These are phyloP conservation scores for Bisporella sp. DNA, from an alignment of 2,329 filamentous ascomycete genomes.

Conservation along the genomic window DNA sequence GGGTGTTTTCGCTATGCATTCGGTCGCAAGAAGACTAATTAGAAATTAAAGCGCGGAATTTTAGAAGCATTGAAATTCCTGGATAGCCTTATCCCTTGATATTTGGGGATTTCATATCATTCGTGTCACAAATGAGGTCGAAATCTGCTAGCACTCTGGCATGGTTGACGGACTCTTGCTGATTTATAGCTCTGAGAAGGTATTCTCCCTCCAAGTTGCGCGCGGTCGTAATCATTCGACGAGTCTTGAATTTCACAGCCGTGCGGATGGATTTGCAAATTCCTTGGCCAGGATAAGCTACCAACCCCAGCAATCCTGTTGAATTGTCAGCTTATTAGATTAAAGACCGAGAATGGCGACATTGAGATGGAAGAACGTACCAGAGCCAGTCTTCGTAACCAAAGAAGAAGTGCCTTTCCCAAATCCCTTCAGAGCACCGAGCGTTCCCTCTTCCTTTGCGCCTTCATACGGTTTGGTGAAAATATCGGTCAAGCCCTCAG, in stretches of 20 bases:
- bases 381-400: constrained; percentile 7
- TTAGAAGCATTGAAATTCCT: too few relatives aligned
- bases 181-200: not conserved
- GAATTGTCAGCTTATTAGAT: not conserved
- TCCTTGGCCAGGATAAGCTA: constrained; percentile 13
- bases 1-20: too few relatives aligned
- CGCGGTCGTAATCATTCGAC: not conserved
- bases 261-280: constrained; percentile 9
- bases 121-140: too few relatives aligned
- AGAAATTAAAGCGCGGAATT: too few relatives aligned
- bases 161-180: not conserved
- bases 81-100: too few relatives aligned
- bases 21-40: too few relatives aligned
- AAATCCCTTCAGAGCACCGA: constrained; percentile 9
- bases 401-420: constrained; percentile 9
- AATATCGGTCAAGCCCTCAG: constrained; percentile 10
- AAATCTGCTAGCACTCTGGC: not conserved
- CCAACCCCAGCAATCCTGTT: constrained; percentile 7
- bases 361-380: not conserved
- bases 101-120: too few relatives aligned
- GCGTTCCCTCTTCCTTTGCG: constrained; percentile 10
- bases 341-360: not conserved
- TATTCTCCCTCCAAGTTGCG: constrained; percentile 5
- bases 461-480: constrained; percentile 9
- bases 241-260: constrained; percentile 3